Base-by-base conservation (phyloP, 331 rosid genomes). In the Malus hybrid region DNA sequence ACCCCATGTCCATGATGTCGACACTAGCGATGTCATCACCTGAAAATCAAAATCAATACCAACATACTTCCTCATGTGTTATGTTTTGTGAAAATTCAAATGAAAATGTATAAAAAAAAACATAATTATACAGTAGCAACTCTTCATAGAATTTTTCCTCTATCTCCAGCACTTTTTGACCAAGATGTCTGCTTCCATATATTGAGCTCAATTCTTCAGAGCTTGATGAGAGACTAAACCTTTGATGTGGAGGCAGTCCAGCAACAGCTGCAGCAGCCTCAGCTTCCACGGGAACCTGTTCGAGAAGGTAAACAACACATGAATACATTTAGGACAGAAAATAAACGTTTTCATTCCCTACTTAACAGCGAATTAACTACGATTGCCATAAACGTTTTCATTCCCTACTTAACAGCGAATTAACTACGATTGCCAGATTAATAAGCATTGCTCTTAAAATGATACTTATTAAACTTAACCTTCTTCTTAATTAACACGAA, bases 181-280 rank as follows among this genome's bases (percentile, higher is more conserved):
- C 86, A 63, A 76, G 86, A 64, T 80, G 80, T 86, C 80, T 83
- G 82, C 90, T 86, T 73, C 96, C 99, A 81, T 92, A 95, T 84
- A 95, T 92, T 32, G 97, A 90, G 79, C 89, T 94, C 76, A 94
- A 78, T 74, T 90, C 99, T 82, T 87, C 90, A 8, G 99, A 94
- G 85, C 97, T 94, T 77, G 99, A 90, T 70, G 97, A 83, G 70
- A 94, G 73, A 79, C 84, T 79, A 76, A 79, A 92, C 81, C 96
- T 87, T 84, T 94, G 96, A 84, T 94, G 96, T 28, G 93, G 97
- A 68, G 99, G 97, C 79, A 94, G 83, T 79, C 96, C 99, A 31
- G 99, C 99, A 44, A 90, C 97, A 52, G 89, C 97, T 55, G 97
- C 99, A 6, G 99, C 99, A 16, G 99, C 99, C 18, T 89, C 96